Base-by-base conservation (phyloP, 2,329 filamentous ascomycete species). In the Aquanectria penicillioides region DNA sequence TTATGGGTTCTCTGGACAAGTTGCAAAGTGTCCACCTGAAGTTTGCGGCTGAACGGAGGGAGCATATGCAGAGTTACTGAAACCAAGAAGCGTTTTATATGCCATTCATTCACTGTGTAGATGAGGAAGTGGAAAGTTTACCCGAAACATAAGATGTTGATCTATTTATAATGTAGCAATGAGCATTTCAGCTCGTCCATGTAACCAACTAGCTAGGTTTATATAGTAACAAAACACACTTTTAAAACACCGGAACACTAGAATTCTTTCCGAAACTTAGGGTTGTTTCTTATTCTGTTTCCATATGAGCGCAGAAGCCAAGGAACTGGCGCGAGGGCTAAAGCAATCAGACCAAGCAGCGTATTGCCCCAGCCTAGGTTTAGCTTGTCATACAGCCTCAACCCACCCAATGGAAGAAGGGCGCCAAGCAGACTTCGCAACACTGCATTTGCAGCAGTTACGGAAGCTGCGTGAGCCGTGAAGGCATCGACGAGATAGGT, bases 301-400 rank as follows among this genome's bases (percentile, higher is more conserved):
- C 51, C 43, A 33, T 50, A 56, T 3, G 26, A 29, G 17, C 38
- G 33, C 22, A 56, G n/a, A 5, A 56, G n/a, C 57, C 51, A 60
- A 5, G 74, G 73, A 12, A 77, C 69, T 8, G 75, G 75, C 10
- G 73, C 58, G 17, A 78, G 59, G 0, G 34, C 69, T 1, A 79
- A 59, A 3, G 74, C 62, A 23, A 80, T 64, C 54, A 79, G 75
- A 1, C 58, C 78, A 10, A 80, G 66, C 6, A 80, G 60, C 5
- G 73, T 75, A 64, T 78, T 80, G 12, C 77, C 79, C 78, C 78
- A 81, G 5, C 77, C 78, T 2, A 77, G 65, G 1, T 74, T 75
- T 7, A 80, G 68, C 0, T 63, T 59, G 5, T 71, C 60, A 55
- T 79, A 80, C 65, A 80, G 73, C 44, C 74, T 67, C 15, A 75